Percentiles rank a stretch among this genome's conserved stretches.
These are phyloP conservation scores for Phytophthora foliorum DNA, from an alignment of 352 stramenopile species.

Conservation along the genomic window DNA sequence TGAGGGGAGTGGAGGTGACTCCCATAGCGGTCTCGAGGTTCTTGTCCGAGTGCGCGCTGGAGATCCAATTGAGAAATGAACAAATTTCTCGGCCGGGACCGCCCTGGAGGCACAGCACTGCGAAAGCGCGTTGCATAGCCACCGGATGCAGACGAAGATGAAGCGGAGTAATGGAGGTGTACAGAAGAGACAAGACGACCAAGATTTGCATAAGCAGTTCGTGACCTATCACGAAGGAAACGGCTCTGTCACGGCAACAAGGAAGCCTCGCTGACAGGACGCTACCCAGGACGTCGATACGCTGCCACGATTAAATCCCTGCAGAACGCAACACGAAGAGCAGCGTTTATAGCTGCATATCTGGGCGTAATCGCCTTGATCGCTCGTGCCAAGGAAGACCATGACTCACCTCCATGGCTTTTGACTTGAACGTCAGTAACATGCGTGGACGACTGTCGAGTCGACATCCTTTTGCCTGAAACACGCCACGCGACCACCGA, in stretches of 20 bases:
- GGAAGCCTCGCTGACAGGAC: constrained; percentile 3
- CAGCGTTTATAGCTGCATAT: constrained; percentile 1
- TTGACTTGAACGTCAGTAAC: neutral
- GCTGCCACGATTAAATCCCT: constrained; percentile 14
- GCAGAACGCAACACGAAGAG: constrained; percentile 1
- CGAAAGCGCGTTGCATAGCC: constrained; percentile 18
- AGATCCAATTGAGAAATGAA: constrained; percentile 33
- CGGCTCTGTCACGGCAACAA: constrained; percentile 17
- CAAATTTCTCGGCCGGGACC: neutral
- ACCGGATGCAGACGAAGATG: neutral
- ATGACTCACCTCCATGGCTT: neutral
- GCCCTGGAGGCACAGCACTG: constrained; percentile 14
- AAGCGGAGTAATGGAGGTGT: constrained; percentile 6
- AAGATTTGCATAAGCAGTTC: constrained; percentile 33
- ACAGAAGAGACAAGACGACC: constrained; percentile 15
- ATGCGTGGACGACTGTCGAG: neutral
- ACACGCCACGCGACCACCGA: neutral
- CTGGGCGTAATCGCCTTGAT: constrained; percentile 9
- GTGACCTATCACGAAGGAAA: constrained; percentile 25
- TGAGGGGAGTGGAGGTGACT: constrained; percentile 28
- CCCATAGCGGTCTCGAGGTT: constrained; percentile 21
- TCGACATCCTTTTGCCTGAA: neutral
- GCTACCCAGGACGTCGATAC: neutral
- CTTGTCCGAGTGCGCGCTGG: constrained; percentile 8
- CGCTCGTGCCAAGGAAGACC: neutral